Base-by-base conservation (phyloP, 73 alveolate genomes). In the Loxodes magnus region DNA sequence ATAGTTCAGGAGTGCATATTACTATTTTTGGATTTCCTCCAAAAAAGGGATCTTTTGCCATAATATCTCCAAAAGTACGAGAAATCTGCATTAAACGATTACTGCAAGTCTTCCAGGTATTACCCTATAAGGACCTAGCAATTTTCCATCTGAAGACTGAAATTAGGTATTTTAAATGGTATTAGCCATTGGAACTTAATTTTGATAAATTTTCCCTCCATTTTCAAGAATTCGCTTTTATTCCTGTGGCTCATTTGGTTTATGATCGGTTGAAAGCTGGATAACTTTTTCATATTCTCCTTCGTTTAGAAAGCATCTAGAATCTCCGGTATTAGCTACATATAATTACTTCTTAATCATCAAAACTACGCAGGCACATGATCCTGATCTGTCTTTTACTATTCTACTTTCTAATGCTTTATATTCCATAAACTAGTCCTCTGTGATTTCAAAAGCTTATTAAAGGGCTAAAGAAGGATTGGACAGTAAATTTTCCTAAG, bases 11-110 rank as follows among this genome's bases (percentile, higher is more conserved):
- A 16, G 75, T 79, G 51, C 97, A 72, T n/a, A 89, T 80, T 0
- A 92, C 75, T n/a, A 89, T 97, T 55, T 85, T 76, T 10, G 94
- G 88, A 43, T 89, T 92, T 16, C 99, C 99, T 14, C 99, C 99
- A 51, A 46, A 76, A 39, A 78, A 81, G 42, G 46, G 71, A 3
- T 63, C 26, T 76, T 92, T 92, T 22, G 99, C 99, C 43, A 88
- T 94, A 1, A 70, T 76, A 70, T 92, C 99, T 14, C 99, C 99
- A 42, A 92, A 63, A 19, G 97, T 82, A 59, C 99, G 80, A 15
- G 77, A 60, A 5, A 62, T 36, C 56, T 43, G 0, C 23, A 14
- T n/a, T n/a, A n/a, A n/a, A n/a, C 37, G 87, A 64, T 38, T 7
- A 84, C 74, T 3, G 90, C 77, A 25, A 82, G 71, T 35, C 92